Percentiles rank a stretch among this genome's conserved stretches.
Evolutionary conservation across 768 basidiomycete species (phyloP).

Genomic region (Leccinum subgranulosum): DNA sequence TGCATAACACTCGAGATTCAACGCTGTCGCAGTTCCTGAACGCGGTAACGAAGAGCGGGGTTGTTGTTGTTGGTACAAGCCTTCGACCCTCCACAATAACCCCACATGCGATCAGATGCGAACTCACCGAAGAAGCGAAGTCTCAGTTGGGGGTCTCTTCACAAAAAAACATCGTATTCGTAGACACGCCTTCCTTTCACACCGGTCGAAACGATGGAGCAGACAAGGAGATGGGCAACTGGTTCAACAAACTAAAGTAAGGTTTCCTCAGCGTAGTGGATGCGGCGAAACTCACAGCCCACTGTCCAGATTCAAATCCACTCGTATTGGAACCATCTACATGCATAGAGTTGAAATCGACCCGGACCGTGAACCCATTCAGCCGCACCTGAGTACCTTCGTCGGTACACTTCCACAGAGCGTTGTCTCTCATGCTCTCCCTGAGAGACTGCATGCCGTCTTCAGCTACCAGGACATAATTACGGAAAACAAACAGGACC

Average conservation of each 20-base stretch:
- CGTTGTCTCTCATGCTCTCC: not conserved
- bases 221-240: not conserved
- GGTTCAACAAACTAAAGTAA: constrained; percentile 9
- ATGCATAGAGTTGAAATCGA: constrained; percentile 10
- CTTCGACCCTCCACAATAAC: not conserved
- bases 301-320: constrained; percentile 6
- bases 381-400: constrained; percentile 9
- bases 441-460: constrained; percentile 5
- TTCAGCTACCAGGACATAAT: not conserved
- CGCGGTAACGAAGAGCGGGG: not conserved
- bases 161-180: constrained; percentile 15
- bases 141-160: not conserved
- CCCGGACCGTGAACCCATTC: not conserved
- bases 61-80: not conserved
- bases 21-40: constrained; percentile 7
- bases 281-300: not conserved
- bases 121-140: not conserved
- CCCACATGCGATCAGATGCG: constrained; percentile 13
- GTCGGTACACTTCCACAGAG: not conserved
- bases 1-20: not conserved
- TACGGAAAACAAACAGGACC: fast-evolving
- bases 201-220: not conserved
- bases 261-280: not conserved
- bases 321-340: constrained; percentile 13
- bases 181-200: constrained; percentile 22